Evolutionary conservation across 1,284 basidiomycete genomes (phyloP).

Genomic region (Amylostereum areolatum): DNA sequence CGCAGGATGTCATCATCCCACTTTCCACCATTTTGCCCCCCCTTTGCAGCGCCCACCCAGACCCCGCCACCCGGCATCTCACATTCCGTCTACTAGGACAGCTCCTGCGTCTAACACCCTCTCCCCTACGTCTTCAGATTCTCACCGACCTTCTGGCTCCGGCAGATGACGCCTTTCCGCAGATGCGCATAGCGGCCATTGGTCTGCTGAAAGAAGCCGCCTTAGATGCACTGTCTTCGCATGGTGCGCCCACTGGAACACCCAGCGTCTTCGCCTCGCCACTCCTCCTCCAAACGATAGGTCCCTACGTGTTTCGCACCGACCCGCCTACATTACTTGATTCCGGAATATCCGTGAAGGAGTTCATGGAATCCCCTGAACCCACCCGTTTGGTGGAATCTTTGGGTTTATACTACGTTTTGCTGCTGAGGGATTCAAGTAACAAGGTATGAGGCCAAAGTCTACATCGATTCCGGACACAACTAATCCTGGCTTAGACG

Average conservation of each 20-base stretch:
- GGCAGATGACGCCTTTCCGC: slow-evolving; percentile 39
- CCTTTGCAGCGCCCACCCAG: slow-evolving; percentile 54
- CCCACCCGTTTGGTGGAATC: slow-evolving; percentile 44
- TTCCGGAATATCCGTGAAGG: slow-evolving; percentile 21
- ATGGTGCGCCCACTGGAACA: slow-evolving; percentile 13
- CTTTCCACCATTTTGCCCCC: slow-evolving; percentile 44
- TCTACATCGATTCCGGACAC: background rate
- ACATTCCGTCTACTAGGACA: slow-evolving; percentile 52
- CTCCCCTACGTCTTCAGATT: slow-evolving; percentile 43
- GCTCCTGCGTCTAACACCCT: slow-evolving; percentile 40
- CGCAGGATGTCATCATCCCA: slow-evolving; percentile 39
- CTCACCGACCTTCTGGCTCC: slow-evolving; percentile 45
- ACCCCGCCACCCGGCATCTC: slow-evolving; percentile 50
- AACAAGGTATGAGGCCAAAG: slow-evolving; percentile 34
- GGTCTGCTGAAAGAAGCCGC: slow-evolving; percentile 63
- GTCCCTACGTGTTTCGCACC: slow-evolving; percentile 43
- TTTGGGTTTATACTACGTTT: slow-evolving; percentile 46
- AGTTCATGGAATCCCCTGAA: slow-evolving; percentile 43
- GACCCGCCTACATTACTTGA: slow-evolving; percentile 39
- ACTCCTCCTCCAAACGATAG: slow-evolving; percentile 43
- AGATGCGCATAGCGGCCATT: slow-evolving; percentile 61
- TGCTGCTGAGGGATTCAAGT: slow-evolving; percentile 38
- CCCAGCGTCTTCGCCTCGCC: slow-evolving; percentile 42
- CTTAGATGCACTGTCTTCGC: slow-evolving; percentile 38
- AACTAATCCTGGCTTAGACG: slow-evolving; percentile 31